phyloP scores from a whole-genome alignment of 345 rosid species.

The Draba incana region DNA sequence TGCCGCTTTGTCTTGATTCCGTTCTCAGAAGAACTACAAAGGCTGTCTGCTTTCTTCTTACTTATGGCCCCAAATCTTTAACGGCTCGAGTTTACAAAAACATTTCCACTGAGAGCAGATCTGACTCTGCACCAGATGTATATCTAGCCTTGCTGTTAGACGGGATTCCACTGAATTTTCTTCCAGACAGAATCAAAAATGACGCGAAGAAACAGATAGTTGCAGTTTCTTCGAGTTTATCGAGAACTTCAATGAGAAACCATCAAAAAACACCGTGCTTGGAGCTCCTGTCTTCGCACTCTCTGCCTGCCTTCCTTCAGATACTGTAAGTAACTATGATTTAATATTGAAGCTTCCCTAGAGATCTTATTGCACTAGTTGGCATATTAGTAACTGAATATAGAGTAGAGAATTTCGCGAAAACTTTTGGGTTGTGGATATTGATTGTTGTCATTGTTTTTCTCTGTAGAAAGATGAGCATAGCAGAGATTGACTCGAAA shows the following conservation, averaged over 20 bases:
- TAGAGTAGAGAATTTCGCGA: neutral
- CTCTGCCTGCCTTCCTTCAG: slow-evolving; percentile 70
- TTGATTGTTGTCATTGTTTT: slow-evolving; percentile 5
- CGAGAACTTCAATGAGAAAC: slow-evolving; percentile 48
- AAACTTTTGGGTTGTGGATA: slow-evolving; percentile 1
- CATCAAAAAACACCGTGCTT: slow-evolving; percentile 40
- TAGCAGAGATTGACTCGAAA: slow-evolving; percentile 60
- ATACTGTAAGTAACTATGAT: slow-evolving; percentile 59
- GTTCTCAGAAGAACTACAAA: slow-evolving; percentile 72
- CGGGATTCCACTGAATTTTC: slow-evolving; percentile 69
- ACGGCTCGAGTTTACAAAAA: slow-evolving; percentile 58
- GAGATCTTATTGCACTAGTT: neutral
- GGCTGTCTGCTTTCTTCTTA: slow-evolving; percentile 62
- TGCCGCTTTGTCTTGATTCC: slow-evolving; percentile 56
- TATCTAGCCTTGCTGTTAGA: slow-evolving; percentile 69
- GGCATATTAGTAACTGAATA: neutral
- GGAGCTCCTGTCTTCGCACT: slow-evolving; percentile 67
- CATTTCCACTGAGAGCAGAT: slow-evolving; percentile 46
- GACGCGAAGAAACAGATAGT: slow-evolving; percentile 57
- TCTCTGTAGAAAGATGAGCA: slow-evolving; percentile 58
- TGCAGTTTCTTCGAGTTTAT: slow-evolving; percentile 57
- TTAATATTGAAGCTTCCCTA: neutral
- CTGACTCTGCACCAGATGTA: slow-evolving; percentile 53
- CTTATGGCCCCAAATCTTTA: slow-evolving; percentile 52
- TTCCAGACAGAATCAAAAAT: slow-evolving; percentile 55